Base-by-base conservation (phyloP, 495 filamentous ascomycete genomes). In the Tuber calosporum region DNA sequence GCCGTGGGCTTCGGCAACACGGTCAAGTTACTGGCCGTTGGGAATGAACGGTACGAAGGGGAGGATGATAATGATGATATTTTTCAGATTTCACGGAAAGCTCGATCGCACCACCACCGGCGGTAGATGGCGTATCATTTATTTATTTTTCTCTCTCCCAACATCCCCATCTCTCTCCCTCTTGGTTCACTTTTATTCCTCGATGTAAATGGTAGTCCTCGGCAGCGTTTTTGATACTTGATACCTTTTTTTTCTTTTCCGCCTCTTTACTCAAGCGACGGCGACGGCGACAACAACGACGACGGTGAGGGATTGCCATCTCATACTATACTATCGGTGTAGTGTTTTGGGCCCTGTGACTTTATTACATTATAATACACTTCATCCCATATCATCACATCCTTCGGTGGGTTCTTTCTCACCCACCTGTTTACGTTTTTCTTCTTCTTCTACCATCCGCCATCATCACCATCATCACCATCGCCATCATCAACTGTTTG, bases 1-100 rank as follows among this genome's bases (percentile, higher is more conserved):
- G 90, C 88, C 1, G 85, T 93, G 1, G 89, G 85, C 0, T 87
- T 91, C 45, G 91, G 89, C 13, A 90, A 91, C 72, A 84, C 86
- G 1, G 85, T 92, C 74, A 92, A 91, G 81, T 79, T 92, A 39
- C 83, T 92, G 42, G 87, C 84, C 40, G 82, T 88, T 9, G 89
- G 89, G 37, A 86, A 88, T 73, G 89, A 90, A 79, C 82, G 87
- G 58, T 90, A 88, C 79, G 87, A 82, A 36, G 79, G 83, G 74
- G 79, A 84, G 80, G 74, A 76, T 69, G 70, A 73, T 48, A 62
- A 62, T 62, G 70, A 71, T 58, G 77, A 81, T 72, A 75, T 72
- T 66, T 66, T 72, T 78, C 62, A 76, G 69, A 82, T 79, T 79
- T 81, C 79, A 81, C 77, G 81, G 69, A 72, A 78, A 43, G 70